Conservation (phyloP, 441 rosid species). For the Euphorbia celastroides region DNA sequence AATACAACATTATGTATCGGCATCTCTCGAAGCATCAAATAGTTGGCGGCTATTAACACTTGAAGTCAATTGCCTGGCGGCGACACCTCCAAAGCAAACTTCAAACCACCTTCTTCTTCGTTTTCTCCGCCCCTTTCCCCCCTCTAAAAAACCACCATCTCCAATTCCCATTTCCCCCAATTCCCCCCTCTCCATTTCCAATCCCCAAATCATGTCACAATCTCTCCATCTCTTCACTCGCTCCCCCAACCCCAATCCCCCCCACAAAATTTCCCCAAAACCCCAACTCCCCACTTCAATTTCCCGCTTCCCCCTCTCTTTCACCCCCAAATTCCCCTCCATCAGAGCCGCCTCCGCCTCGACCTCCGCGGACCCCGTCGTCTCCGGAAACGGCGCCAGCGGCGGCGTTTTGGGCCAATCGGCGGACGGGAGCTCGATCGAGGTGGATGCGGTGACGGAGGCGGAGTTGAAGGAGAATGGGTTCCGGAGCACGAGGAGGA, state of each 20-base stretch:
- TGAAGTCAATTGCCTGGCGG: too few relatives aligned
- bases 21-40: too few relatives aligned
- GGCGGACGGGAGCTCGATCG: constrained; percentile 47
- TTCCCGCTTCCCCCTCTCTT: constrained; percentile 29
- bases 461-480: constrained; percentile 97
- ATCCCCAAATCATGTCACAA: constrained; percentile 56
- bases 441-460: constrained; percentile 89
- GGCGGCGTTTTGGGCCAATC: constrained; percentile 14
- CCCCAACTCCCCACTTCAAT: constrained; percentile 30
- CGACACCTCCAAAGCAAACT: constrained; percentile 27
- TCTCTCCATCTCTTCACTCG: constrained; percentile 57
- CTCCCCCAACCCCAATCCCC: constrained; percentile 36
- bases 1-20: too few relatives aligned
- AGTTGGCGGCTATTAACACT: background rate
- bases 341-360: constrained; percentile 32
- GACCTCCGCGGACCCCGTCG: constrained; percentile 32
- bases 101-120: too few relatives aligned
- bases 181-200: too few relatives aligned
- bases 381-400: constrained; percentile 39
- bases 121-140: too few relatives aligned
- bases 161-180: too few relatives aligned
- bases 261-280: constrained; percentile 25
- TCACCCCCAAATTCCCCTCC: constrained; percentile 25
- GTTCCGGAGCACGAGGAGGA: constrained; percentile 90
- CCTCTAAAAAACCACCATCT: too few relatives aligned